phyloP scores from a whole-genome alignment of 2,329 filamentous ascomycete genomes.

The Knoxdaviesia proteae region DNA sequence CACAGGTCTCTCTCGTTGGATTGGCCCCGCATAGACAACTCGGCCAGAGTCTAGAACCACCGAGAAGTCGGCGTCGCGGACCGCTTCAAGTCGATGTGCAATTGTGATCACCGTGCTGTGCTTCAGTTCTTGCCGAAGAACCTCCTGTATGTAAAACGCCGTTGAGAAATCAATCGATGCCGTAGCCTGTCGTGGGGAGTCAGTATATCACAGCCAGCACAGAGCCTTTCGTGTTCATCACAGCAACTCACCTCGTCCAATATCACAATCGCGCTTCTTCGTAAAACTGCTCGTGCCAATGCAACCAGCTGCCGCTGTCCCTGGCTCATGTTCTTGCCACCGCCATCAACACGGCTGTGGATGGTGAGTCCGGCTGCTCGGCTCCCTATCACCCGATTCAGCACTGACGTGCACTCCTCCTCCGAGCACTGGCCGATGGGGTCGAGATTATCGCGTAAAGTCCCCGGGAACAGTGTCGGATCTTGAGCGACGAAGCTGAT shows the following conservation, averaged over 20 bases:
- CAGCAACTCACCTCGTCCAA: slow-evolving; percentile 25
- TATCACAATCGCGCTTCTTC: slow-evolving; percentile 37
- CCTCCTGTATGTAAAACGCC: slow-evolving; percentile 33
- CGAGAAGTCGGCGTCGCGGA: slow-evolving; percentile 34
- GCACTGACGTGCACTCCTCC: slow-evolving; percentile 24
- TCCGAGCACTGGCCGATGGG: slow-evolving; percentile 38
- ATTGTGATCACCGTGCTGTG: slow-evolving; percentile 43
- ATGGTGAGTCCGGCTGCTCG: slow-evolving; percentile 17
- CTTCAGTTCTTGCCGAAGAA: slow-evolving; percentile 31
- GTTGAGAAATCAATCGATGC: slow-evolving; percentile 40
- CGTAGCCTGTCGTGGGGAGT: slow-evolving; percentile 19
- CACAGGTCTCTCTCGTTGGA: no score
- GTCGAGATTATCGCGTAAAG: slow-evolving; percentile 44
- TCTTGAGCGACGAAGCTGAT: slow-evolving; percentile 45
- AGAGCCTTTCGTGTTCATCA: no score
- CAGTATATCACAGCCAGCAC: no score
- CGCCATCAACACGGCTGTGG: slow-evolving; percentile 31
- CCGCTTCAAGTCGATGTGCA: slow-evolving; percentile 43
- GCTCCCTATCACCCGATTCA: slow-evolving; percentile 37
- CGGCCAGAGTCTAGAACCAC: slow-evolving; percentile 29
- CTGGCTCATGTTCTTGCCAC: slow-evolving; percentile 40
- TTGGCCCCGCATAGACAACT: slow-evolving; percentile 26
- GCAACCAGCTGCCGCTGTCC: slow-evolving; percentile 42
- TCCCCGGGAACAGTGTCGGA: slow-evolving; percentile 38
- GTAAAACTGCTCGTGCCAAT: slow-evolving; percentile 36